Percentiles rank a stretch among this genome's conserved stretches.
phyloP scores from a whole-genome alignment of 1,139 yeast genomes.

The Nakaseomyces sp. region DNA sequence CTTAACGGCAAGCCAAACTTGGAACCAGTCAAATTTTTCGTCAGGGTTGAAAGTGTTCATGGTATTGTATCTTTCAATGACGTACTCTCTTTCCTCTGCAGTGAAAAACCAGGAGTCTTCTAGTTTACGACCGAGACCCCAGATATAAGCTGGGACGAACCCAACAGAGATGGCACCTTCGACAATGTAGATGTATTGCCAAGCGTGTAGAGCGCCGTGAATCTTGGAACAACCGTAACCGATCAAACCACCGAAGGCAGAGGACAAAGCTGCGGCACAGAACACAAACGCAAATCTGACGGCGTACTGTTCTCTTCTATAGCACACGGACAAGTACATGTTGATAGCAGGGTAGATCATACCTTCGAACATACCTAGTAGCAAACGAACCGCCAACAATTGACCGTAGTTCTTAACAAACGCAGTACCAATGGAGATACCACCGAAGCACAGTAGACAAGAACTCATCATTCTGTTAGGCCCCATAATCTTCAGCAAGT shows the following conservation, averaged over 20 bases:
- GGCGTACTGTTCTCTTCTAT: constrained; percentile 37
- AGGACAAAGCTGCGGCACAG: constrained; percentile 38
- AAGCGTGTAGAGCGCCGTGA: constrained; percentile 33
- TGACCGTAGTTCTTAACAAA: constrained; percentile 40
- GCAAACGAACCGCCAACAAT: constrained; percentile 38
- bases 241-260: constrained; percentile 42
- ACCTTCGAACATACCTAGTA: constrained; percentile 48
- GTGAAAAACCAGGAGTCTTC: constrained; percentile 39
- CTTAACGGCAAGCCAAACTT: constrained; percentile 34
- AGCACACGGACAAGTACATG: constrained; percentile 36
- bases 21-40: constrained; percentile 37
- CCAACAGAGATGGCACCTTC: constrained; percentile 50
- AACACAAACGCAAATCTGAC: constrained; percentile 38
- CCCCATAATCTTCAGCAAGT: constrained; percentile 31
- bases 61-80: constrained; percentile 39
- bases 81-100: constrained; percentile 39
- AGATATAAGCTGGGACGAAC: constrained; percentile 36
- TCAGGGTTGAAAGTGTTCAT: constrained; percentile 33
- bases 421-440: constrained; percentile 41
- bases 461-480: constrained; percentile 28
- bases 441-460: constrained; percentile 41
- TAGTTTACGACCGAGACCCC: constrained; percentile 24
- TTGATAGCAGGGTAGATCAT: constrained; percentile 45
- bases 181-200: constrained; percentile 50
- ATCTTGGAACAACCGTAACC: constrained; percentile 38